phyloP scores from a whole-genome alignment of 768 basidiomycete genomes.

The Pisolithus tinctorius region DNA sequence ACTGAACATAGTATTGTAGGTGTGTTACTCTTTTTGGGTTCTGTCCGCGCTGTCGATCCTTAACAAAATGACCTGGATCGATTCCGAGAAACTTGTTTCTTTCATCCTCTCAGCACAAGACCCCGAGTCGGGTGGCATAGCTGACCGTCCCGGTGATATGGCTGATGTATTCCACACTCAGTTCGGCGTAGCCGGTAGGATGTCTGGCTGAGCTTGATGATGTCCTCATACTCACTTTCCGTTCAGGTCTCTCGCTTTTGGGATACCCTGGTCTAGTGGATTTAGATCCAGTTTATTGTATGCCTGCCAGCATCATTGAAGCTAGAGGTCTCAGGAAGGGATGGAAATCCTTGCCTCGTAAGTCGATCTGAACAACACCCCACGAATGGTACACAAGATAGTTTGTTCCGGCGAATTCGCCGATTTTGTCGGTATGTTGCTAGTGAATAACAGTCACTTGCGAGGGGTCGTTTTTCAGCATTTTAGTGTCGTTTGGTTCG shows the following conservation, averaged over 20 bases:
- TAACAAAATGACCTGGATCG: constrained; percentile 80
- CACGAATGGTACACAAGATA: too few relatives aligned
- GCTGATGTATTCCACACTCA: constrained; percentile 95
- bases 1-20: constrained; percentile 38
- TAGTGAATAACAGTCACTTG: neutral
- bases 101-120: constrained; percentile 94
- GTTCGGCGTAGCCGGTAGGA: constrained; percentile 81
- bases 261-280: constrained; percentile 81
- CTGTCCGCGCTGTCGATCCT: constrained; percentile 84
- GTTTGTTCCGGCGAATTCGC: too few relatives aligned
- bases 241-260: constrained; percentile 73
- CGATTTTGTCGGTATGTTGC: neutral
- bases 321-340: constrained; percentile 58
- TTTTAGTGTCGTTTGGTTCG: too few relatives aligned
- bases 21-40: constrained; percentile 98
- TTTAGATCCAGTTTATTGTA: constrained; percentile 93
- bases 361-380: neutral
- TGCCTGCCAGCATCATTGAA: constrained; percentile 78
- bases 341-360: constrained; percentile 27
- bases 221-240: neutral
- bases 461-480: too few relatives aligned
- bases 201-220: neutral
- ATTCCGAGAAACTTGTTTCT: constrained; percentile 61
- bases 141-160: constrained; percentile 90
- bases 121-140: constrained; percentile 84